Evolutionary conservation across 108 stramenopile species (phyloP).

Genomic region (Skeletonema menzelii): DNA sequence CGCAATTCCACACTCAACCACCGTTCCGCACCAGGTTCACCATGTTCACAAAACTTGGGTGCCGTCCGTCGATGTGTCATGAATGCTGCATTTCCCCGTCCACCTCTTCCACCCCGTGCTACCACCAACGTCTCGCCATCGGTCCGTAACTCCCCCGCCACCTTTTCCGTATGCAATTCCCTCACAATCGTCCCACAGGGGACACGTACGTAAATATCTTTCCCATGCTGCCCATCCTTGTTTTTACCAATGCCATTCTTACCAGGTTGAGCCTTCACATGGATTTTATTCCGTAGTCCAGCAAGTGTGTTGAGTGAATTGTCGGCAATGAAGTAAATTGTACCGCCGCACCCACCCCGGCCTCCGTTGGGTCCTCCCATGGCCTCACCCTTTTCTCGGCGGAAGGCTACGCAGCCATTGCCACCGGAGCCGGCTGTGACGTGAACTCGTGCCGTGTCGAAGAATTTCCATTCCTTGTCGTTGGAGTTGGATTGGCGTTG

Average conservation of each 20-base stretch:
- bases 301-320: slow-evolving; percentile 87
- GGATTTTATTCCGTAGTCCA: slow-evolving; percentile 73
- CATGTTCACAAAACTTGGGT: slow-evolving; percentile 88
- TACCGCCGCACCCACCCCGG: slow-evolving; percentile 87
- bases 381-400: slow-evolving; percentile 89
- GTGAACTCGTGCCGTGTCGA: slow-evolving; percentile 87
- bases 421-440: slow-evolving; percentile 93
- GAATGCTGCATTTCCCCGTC: slow-evolving; percentile 95
- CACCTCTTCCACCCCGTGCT: slow-evolving; percentile 92
- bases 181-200: slow-evolving; percentile 95
- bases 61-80: slow-evolving; percentile 81
- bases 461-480: slow-evolving; percentile 92
- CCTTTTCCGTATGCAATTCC: slow-evolving; percentile 78
- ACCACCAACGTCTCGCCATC: slow-evolving; percentile 86
- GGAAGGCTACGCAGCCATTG: slow-evolving; percentile 94
- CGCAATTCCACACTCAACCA: slow-evolving; percentile 92
- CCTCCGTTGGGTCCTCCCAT: slow-evolving; percentile 94
- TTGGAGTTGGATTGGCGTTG: slow-evolving; percentile 22
- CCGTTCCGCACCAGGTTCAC: slow-evolving; percentile 87
- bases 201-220: slow-evolving; percentile 71
- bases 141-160: slow-evolving; percentile 86
- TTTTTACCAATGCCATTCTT: slow-evolving; percentile 89
- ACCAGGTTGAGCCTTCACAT: slow-evolving; percentile 77
- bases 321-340: slow-evolving; percentile 80
- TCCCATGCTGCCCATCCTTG: slow-evolving; percentile 73